A percentile compares a stretch with the other conserved stretches of the same genome.
Conservation (phyloP, 331 rosid genomes). For the Saraca asoca region DNA sequence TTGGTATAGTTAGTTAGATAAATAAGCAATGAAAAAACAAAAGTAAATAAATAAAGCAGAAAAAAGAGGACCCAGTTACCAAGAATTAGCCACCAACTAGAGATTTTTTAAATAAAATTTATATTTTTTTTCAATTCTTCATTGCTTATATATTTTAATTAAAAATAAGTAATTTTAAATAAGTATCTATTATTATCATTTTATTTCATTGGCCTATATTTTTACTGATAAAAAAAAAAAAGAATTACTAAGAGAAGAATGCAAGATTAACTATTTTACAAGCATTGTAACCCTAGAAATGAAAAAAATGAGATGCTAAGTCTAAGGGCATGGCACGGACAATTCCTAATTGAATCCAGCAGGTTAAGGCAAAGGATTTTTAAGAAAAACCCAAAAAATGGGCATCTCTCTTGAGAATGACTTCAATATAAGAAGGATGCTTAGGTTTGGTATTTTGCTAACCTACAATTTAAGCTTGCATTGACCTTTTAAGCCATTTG, state of each 20-base stretch:
- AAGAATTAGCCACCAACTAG: not conserved
- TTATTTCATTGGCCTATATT: no score
- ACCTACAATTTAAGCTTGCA: conserved; percentile 21
- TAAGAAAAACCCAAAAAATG: conserved; percentile 8
- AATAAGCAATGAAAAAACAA: not conserved
- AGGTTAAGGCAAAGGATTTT: conserved; percentile 4
- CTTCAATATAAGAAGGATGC: conserved; percentile 11
- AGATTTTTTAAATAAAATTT: no score
- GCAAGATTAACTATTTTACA: not conserved
- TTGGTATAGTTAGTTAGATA: not conserved
- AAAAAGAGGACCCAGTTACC: not conserved
- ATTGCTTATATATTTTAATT: no score
- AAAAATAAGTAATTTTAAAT: no score
- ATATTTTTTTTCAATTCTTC: no score
- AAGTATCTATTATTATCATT: no score
- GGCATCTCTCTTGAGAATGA: not conserved
- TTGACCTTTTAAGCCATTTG: conserved; percentile 18
- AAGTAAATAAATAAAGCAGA: no score
- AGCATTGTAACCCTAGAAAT: not conserved
- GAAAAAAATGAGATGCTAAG: not conserved
- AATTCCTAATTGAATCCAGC: conserved; percentile 18
- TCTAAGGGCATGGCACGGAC: not conserved
- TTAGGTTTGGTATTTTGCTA: conserved; percentile 47
- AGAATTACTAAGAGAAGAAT: no score
- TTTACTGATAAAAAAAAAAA: not conserved